phyloP scores from a whole-genome alignment of 2,329 filamentous ascomycete species.

The Nigrospora sphaerica region DNA sequence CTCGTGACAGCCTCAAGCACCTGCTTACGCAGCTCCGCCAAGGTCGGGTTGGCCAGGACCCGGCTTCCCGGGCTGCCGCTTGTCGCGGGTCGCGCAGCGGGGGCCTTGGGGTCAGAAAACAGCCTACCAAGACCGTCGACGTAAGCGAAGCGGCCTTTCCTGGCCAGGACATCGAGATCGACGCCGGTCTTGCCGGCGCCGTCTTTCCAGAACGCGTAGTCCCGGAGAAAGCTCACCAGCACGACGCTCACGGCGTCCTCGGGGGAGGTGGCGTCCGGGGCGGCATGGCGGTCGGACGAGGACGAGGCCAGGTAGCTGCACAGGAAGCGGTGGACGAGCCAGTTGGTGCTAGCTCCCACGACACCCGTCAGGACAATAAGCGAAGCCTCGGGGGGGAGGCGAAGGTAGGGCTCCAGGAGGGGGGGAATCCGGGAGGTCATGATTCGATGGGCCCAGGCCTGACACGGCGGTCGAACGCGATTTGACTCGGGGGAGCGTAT shows the following conservation, averaged over 20 bases:
- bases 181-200: constrained; percentile 64
- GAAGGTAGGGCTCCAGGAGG: constrained; percentile 57
- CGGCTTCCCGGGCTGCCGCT: constrained; percentile 5
- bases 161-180: constrained; percentile 56
- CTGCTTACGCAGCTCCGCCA: constrained; percentile 28
- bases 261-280: constrained; percentile 17
- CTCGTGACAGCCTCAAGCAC: constrained; percentile 32
- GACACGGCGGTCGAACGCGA: no score
- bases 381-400: constrained; percentile 48
- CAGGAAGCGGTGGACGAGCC: constrained; percentile 54
- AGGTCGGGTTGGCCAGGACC: constrained; percentile 20
- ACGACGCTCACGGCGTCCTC: constrained; percentile 48
- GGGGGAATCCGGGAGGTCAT: constrained; percentile 52
- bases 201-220: constrained; percentile 71
- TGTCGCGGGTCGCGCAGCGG: constrained; percentile 8
- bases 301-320: constrained; percentile 32
- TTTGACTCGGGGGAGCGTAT: no score
- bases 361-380: constrained; percentile 64
- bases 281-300: constrained; percentile 3
- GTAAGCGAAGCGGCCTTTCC: constrained; percentile 58
- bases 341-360: constrained; percentile 56
- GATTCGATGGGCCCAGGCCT: neutral
- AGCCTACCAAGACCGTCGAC: constrained; percentile 66
- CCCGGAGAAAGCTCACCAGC: constrained; percentile 76
- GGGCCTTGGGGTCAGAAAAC: constrained; percentile 25